Evolutionary conservation across 176 grass and related monocot genomes (phyloP), one percentile per base, ranked within the genome.

Genomic region (Dendrocalamus sinicus): DNA sequence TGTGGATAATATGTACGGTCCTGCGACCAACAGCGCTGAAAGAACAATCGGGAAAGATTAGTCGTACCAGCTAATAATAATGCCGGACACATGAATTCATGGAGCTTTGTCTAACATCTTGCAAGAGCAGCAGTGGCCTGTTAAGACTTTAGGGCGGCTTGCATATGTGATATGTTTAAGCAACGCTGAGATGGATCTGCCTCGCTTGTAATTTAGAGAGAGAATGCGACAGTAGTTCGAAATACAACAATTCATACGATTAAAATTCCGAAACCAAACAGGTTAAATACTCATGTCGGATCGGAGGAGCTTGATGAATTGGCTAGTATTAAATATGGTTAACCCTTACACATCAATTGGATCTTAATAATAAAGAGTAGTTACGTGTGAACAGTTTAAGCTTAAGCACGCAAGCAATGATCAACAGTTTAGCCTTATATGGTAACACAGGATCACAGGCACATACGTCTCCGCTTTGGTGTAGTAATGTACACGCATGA

Each of bases 331-430:
- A 32, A 16, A 62, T 10, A 83, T 23, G 17, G 58, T 84, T 84
- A 17, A 44, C 28, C 37, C 43, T 75, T 84, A 47, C 43, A 50
- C 57, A 37, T 84, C 70, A 74, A 6, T 26, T 84, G 26, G 22
- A 16, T n/a, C 8, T 45, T 45, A 74, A 64, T 45, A 74, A 64
- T 40, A 84, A 74, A 23, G 19, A 84, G 39, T 53, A 24, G 45
- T 84, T 65, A 41, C 4, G 57, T 43, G 20, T 22, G 0, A 71
- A 47, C 41, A 79, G 65, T 62, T 1, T 19, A 50, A 55, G 72
- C 50, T 76, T 82, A 59, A 84, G 70, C 8, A 83, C 35, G 19
- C 30, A 44, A 46, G 35, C 9, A 84, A 73, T 12, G 15, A 72
- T 35, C 47, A 55, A 60, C 48, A 82, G 80, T 60, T 57, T 5